phyloP scores from a whole-genome alignment of 257 asterid genomes.

The Gentiana straminea region DNA sequence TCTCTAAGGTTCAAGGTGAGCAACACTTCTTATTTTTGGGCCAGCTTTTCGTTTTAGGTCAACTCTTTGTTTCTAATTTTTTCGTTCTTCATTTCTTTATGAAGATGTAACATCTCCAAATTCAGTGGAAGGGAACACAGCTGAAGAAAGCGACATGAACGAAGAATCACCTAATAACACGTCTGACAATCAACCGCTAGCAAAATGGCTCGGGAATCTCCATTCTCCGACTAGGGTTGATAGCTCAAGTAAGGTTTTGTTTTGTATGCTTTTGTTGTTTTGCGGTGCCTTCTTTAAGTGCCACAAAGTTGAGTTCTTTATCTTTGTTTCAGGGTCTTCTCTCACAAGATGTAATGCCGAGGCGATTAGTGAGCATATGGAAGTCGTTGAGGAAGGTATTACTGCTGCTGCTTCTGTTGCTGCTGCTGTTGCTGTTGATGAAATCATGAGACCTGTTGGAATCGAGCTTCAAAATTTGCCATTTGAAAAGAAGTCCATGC shows the following conservation, averaged over 20 bases:
- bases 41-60: background rate
- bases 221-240: constrained; percentile 25
- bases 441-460: constrained; percentile 1
- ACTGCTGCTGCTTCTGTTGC: too few relatives aligned
- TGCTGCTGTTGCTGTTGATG: constrained; percentile 1
- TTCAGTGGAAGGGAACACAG: constrained; percentile 16
- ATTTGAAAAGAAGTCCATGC: constrained; percentile 40
- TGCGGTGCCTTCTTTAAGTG: too few relatives aligned
- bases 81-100: too few relatives aligned
- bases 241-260: constrained; percentile 26
- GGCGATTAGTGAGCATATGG: constrained; percentile 13
- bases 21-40: background rate
- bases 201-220: constrained; percentile 48
- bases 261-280: too few relatives aligned
- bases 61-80: too few relatives aligned
- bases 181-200: constrained; percentile 48
- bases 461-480: constrained; percentile 39
- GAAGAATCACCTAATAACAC: constrained; percentile 17
- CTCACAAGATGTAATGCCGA: background rate
- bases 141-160: constrained; percentile 9
- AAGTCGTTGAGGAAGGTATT: constrained; percentile 3
- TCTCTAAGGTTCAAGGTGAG: constrained; percentile 33
- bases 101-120: constrained; percentile 21
- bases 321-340: too few relatives aligned
- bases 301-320: too few relatives aligned